Conservation (phyloP, 225 moss, liverwort and hornwort species). For the Anthoceros angustus region DNA sequence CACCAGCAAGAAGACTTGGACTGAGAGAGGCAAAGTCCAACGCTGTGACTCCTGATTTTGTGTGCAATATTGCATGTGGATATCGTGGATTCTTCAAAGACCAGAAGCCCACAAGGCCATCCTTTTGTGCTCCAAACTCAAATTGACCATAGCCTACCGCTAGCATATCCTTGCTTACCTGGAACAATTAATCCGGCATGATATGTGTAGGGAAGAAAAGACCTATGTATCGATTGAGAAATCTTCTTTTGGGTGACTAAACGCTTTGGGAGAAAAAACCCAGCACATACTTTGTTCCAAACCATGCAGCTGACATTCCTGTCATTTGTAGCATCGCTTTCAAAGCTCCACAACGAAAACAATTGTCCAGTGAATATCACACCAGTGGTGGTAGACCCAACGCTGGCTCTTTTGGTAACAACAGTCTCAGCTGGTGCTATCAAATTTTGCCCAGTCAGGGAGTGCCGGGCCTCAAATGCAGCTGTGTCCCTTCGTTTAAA, state of each 20-base stretch:
- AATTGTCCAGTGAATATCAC: conserved; percentile 31
- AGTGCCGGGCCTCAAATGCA: conserved; percentile 8
- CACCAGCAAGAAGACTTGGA: conserved; percentile 93
- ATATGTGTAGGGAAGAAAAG: neutral
- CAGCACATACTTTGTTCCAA: conserved; percentile 63
- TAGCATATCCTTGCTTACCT: conserved; percentile 73
- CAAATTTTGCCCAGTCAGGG: neutral
- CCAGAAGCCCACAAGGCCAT: conserved; percentile 88
- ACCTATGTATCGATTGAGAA: neutral
- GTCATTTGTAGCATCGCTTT: conserved; percentile 45
- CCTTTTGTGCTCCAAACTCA: conserved; percentile 58
- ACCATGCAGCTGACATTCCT: conserved; percentile 86
- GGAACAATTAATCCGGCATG: neutral
- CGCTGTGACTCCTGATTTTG: conserved; percentile 64
- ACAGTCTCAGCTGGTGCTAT: conserved; percentile 21
- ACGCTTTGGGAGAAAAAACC: neutral
- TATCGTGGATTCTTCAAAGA: conserved; percentile 83
- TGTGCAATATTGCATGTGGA: conserved; percentile 51
- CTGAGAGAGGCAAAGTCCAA: conserved; percentile 65
- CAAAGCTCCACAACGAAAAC: conserved; percentile 61
- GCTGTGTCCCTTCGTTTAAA: conserved; percentile 54
- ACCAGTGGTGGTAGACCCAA: neutral
- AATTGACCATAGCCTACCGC: conserved; percentile 89
- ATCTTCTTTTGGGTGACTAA: neutral
- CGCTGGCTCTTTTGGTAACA: conserved; percentile 30